phyloP scores from a whole-genome alignment of 148 eudicot species.

The Rhododendron vialii region DNA sequence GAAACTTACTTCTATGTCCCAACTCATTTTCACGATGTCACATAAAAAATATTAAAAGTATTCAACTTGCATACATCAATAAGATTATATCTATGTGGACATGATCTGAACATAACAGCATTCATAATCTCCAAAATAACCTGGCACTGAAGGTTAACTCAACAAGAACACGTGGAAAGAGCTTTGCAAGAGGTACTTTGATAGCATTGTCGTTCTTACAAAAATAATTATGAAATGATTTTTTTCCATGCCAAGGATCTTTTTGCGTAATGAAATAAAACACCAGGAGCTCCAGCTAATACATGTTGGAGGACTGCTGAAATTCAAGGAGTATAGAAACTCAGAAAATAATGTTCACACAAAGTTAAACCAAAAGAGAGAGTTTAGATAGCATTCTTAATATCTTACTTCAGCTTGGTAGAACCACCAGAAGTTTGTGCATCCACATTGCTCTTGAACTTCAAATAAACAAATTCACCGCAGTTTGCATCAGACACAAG shows the following conservation, averaged over 20 bases:
- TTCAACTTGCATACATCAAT: neutral
- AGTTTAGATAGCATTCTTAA: conserved; percentile 1
- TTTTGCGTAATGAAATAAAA: neutral
- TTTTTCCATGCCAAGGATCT: neutral
- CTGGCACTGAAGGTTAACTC: neutral
- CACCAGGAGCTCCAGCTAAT: neutral
- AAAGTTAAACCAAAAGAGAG: neutral
- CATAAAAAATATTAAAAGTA: neutral
- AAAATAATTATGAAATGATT: neutral
- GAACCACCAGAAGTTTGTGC: conserved; percentile 28
- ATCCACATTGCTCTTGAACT: conserved; percentile 23
- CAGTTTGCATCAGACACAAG: conserved; percentile 36
- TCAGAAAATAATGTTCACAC: neutral
- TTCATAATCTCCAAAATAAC: neutral
- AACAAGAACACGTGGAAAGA: neutral
- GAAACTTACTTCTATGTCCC: neutral
- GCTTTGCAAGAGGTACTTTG: neutral
- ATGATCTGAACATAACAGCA: neutral
- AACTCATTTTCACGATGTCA: neutral
- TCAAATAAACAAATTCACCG: conserved; percentile 45
- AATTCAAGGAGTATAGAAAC: conserved; percentile 15
- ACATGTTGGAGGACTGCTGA: conserved; percentile 46
- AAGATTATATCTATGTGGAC: neutral
- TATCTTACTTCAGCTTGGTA: conserved; percentile 29
- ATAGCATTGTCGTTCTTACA: neutral